Percentiles rank a stretch among this genome's conserved stretches.
These are phyloP conservation scores for Colletotrichum kahawae DNA, from an alignment of 2,329 filamentous ascomycete genomes.

Conservation along the genomic window DNA sequence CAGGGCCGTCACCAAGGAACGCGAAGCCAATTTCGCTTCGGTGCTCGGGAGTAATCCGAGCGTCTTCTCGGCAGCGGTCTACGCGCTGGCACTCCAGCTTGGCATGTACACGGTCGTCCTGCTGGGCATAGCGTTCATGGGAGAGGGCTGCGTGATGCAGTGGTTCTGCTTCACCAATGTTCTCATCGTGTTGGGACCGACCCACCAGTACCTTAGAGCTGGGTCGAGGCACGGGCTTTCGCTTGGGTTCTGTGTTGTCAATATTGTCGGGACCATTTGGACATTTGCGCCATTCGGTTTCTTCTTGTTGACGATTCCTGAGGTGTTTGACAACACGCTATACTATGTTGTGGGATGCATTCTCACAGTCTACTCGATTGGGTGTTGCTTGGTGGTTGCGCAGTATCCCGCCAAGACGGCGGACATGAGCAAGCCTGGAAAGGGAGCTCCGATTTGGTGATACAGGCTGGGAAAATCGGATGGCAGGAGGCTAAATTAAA, in stretches of 20 bases:
- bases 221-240: slow-evolving; percentile 7
- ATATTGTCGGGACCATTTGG: slow-evolving; percentile 2
- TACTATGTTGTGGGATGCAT: background rate
- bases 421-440: background rate
- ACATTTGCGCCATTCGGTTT: background rate
- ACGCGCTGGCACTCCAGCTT: slow-evolving; percentile 1
- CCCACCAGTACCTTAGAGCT: slow-evolving; percentile 5
- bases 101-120: slow-evolving; percentile 9
- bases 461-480: too few species aligned
- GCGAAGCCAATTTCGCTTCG: background rate
- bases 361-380: background rate
- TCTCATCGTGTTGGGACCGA: slow-evolving; percentile 8
- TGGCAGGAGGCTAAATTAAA: too few species aligned
- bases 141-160: slow-evolving; percentile 10
- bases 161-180: slow-evolving; percentile 22
- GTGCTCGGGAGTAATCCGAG: background rate
- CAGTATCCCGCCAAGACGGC: background rate
- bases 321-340: background rate
- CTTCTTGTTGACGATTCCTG: background rate
- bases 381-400: background rate
- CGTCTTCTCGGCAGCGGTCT: background rate
- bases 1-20: slow-evolving; percentile 6
- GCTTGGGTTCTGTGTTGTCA: slow-evolving; percentile 12
- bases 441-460: background rate
- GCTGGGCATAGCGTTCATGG: slow-evolving; percentile 14